These are phyloP conservation scores for Pyrus bretschneideri DNA, from an alignment of 306 rosid genomes.

Conservation along the genomic window DNA sequence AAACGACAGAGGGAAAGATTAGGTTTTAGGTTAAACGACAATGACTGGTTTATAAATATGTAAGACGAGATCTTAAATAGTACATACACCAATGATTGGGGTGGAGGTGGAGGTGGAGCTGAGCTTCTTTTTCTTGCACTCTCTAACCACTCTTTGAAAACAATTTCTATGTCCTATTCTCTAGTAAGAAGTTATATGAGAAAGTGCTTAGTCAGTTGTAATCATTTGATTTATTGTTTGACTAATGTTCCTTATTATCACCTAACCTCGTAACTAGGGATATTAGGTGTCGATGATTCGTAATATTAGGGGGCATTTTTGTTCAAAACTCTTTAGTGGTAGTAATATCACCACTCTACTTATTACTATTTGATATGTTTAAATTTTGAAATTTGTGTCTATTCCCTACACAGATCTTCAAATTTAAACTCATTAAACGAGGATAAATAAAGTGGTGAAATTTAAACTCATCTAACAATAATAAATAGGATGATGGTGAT, in stretches of 20 bases:
- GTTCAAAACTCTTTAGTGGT: too few relatives aligned
- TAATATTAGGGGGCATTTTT: too few relatives aligned
- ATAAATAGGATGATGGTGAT: too few relatives aligned
- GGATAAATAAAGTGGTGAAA: too few relatives aligned
- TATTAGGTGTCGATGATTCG: background rate
- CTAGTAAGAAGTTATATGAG: background rate
- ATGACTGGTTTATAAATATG: background rate
- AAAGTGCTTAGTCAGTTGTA: background rate
- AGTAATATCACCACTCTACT: too few relatives aligned
- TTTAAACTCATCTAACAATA: too few relatives aligned
- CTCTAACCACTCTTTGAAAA: background rate
- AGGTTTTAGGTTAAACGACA: background rate
- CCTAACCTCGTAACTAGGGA: background rate
- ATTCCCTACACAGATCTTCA: accelerated
- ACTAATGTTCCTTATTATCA: background rate
- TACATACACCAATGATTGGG: background rate
- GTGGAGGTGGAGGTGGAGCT: background rate
- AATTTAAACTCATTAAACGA: too few relatives aligned
- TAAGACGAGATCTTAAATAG: background rate
- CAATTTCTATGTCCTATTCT: background rate
- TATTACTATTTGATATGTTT: too few relatives aligned
- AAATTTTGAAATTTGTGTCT: too few relatives aligned
- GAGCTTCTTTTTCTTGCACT: background rate
- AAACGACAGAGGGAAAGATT: slow-evolving; percentile 7
- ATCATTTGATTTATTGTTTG: background rate